Evolutionary conservation across 805 yeast species (phyloP), one percentile per base, ranked within the genome.

Genomic region (Candida golubevii): DNA sequence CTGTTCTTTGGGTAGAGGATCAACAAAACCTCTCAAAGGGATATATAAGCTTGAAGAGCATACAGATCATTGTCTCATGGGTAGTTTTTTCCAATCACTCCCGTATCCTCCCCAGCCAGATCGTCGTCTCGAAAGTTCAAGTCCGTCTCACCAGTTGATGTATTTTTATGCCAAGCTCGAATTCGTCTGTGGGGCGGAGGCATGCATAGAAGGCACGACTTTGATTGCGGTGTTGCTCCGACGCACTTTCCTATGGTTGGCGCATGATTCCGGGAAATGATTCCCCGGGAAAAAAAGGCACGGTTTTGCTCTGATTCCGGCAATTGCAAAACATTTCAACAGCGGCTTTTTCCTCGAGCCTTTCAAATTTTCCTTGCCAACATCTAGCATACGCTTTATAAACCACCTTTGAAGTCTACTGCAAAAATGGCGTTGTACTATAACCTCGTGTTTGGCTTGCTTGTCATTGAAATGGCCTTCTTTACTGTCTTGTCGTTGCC

Each of bases 401-500:
- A 12, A 29, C 32, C 11, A 29, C n/a, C n/a, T 29, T 12, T 29
- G n/a, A 12, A 10, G n/a, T 29, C 32, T 29, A 18, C 23, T 18
- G 23, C 23, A 13, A 33, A 34, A 26, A 71, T 71, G 76, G 75
- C 76, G 30, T 61, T 71, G 39, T 71, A 71, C 58, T 71, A 71
- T 54, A 66, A 62, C 43, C 57, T 71, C 41, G 86, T 90, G 7
- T 91, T 90, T 55, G 80, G 78, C n/a, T 70, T 93, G 33, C 75
- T 93, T 50, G 77, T 85, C 41, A 47, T 76, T 13, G 99, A 93
- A 67, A 81, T 91, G 82, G 78, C 67, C 12, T 67, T 86, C 38
- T 93, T 91, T 72, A 75, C 88, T 41, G 59, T 87, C 32, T 77
- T 93, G 52, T 88, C 96, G 8, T 65, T 90, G 39, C 99, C 99